phyloP scores from a whole-genome alignment of 2,329 filamentous ascomycete genomes.

The Aspergillus persii region DNA sequence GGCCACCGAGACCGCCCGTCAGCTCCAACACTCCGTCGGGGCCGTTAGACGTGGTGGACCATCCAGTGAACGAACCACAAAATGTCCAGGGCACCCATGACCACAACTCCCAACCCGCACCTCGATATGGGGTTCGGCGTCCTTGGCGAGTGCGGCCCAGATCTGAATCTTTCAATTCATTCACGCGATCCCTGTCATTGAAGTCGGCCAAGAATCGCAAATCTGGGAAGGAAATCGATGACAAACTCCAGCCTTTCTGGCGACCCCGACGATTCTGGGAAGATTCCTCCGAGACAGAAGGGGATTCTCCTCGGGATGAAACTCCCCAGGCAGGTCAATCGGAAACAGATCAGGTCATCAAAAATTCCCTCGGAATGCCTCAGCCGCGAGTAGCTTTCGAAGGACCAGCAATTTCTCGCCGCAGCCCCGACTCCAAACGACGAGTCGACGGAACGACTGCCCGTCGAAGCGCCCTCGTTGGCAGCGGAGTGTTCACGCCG shows the following conservation, averaged over 20 bases:
- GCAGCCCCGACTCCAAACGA: conserved; percentile 31
- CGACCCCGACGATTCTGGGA: conserved; percentile 64
- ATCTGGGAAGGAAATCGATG: conserved; percentile 45
- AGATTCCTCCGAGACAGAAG: conserved; percentile 47
- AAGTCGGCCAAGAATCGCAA: conserved; percentile 43
- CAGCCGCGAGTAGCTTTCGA: conserved; percentile 46
- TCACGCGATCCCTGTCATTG: conserved; percentile 40
- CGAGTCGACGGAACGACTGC: conserved; percentile 23
- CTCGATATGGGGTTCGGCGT: conserved; percentile 39
- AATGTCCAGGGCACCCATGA: conserved; percentile 19
- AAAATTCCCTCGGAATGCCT: conserved; percentile 57
- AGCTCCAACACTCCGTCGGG: conserved; percentile 52
- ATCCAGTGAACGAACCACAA: conserved; percentile 27
- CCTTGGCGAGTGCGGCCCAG: conserved; percentile 36
- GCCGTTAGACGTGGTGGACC: conserved; percentile 45
- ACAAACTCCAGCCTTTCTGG: conserved; percentile 61
- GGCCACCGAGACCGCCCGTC: conserved; percentile 56
- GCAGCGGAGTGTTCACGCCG: conserved; percentile 24
- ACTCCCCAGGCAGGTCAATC: neutral
- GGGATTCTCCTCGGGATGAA: conserved; percentile 23
- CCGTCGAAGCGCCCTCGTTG: conserved; percentile 32
- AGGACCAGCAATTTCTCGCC: conserved; percentile 36
- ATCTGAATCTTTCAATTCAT: conserved; percentile 40
- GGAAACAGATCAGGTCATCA: conserved; percentile 45
- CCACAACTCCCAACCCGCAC: conserved; percentile 18